Evolutionary conservation across 805 yeast genomes (phyloP), one percentile per base, ranked within the genome.

Genomic region (Kluyveromyces nonfermentans): DNA sequence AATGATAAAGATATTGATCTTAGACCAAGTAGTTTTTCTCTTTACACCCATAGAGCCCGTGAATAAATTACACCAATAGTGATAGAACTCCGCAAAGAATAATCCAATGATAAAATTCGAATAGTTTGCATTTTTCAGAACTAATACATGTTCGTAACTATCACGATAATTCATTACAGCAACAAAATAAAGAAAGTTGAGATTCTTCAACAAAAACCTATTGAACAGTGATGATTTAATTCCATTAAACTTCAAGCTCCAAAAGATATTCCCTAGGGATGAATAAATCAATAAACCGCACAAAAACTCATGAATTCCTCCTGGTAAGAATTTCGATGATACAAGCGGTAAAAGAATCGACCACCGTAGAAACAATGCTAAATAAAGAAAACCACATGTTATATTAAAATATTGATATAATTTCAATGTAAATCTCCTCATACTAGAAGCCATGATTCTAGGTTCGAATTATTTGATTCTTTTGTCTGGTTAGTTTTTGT

Each of bases 281-380:
- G 57, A 38, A 31, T 41, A 52, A 9, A 58, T 42, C 45, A 62
- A 25, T 22, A 55, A 17, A 35, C 51, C 53, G 37, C 59, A 57
- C 19, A 78, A 74, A 61, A 79, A 82, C 50, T 76, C 83, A 37
- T 85, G 84, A 10, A 82, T 77, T 0, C 86, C 88, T 6, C 82
- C 86, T 1, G 87, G 83, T 17, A 82, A 59, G 50, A 79, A 82
- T 49, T 67, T 68, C 28, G 77, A 60, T 0, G 86, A 84, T n/a
- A 79, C 85, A 20, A 82, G 61, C 1, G 85, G 85, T 37, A 77
- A 62, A 25, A 82, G 62, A 1, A 80, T 61, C 12, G 70, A 43
- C 48, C 80, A 69, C 38, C 90, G 60, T 2, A 68, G 42, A 61
- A 64, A 46, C 14, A 67, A 40, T 2, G 64, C 56, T 5, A 48